Base-by-base conservation (phyloP, 257 asterid genomes). In the Solanum phureja region DNA sequence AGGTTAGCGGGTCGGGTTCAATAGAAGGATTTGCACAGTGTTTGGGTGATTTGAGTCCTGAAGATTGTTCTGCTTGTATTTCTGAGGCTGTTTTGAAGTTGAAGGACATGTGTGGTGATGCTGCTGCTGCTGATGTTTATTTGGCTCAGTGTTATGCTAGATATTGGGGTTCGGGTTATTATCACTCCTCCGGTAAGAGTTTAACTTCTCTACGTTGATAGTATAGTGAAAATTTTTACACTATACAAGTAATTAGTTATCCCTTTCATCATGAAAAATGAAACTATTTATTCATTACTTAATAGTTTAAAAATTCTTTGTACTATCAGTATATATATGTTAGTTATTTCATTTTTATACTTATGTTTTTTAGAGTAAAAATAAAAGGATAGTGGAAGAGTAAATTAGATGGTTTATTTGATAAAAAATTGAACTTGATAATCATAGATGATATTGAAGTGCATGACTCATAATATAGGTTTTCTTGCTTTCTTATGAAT, bases 111-210 rank as follows among this genome's bases (percentile, higher is more conserved):
- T 92, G 94, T 86, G 93, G 93, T 46, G 88, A 90, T 3, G 88
- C 94, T 16, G 89, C 84, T 14, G 91, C 92, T 13, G 93, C 90
- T 2, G 93, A 92, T 85, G 91, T 91, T 73, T 92, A 90, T 85
- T 90, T 92, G 62, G 91, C 87, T 8, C 91, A 92, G 44, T 92
- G 94, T 52, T 92, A 92, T 87, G 91, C 90, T 71, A 88, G 91
- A 82, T 92, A 91, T 44, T 92, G 93, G 94, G 91, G 90, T 16
- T 86, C 92, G 35, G 91, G 93, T 3, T 92, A 92, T 77, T 91
- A 88, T 85, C 90, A 90, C 19, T 62, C 81, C 19, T 87, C 93
- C 66, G 89, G 92, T 92, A 29, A 81, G 27, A 10, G 40, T 73
- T 73, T 73, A 73, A 73, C 49, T 73, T 73, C 8, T 19, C 0